These are phyloP conservation scores for Fragilariopsis cylindrus DNA, from an alignment of 108 stramenopile genomes.

Conservation along the genomic window DNA sequence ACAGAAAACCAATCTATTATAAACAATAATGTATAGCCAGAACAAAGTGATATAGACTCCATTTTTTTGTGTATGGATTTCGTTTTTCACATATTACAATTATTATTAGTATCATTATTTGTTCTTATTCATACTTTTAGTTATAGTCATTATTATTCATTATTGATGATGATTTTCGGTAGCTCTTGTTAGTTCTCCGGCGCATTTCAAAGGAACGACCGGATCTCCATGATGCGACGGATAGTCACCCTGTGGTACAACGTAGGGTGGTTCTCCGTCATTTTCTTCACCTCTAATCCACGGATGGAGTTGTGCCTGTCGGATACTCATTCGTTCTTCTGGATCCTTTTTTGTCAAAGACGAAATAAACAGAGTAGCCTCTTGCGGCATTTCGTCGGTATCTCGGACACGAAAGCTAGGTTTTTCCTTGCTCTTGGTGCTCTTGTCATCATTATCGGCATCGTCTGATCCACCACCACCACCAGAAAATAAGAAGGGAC, in stretches of 20 bases:
- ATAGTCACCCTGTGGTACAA: constrained; percentile 62
- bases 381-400: constrained; percentile 52
- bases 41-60: too few relatives aligned
- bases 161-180: constrained; percentile 41
- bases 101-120: not conserved
- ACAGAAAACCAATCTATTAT: too few relatives aligned
- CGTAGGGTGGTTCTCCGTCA: constrained; percentile 35
- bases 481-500: constrained; percentile 6
- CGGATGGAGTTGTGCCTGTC: constrained; percentile 73
- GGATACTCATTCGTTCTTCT: constrained; percentile 69
- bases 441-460: not conserved
- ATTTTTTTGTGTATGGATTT: too few relatives aligned
- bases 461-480: not conserved
- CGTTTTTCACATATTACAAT: not conserved
- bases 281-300: constrained; percentile 64
- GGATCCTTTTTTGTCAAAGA: constrained; percentile 55
- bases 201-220: constrained; percentile 66
- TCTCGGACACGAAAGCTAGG: constrained; percentile 50
- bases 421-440: constrained; percentile 3
- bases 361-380: constrained; percentile 58
- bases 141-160: not conserved
- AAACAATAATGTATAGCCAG: too few relatives aligned
- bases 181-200: constrained; percentile 39
- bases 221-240: constrained; percentile 54
- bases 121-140: not conserved